Percentiles rank a stretch among this genome's conserved stretches.
These are phyloP conservation scores for Trichoderma simmonsii DNA, from an alignment of 2,329 filamentous ascomycete species.

Conservation along the genomic window DNA sequence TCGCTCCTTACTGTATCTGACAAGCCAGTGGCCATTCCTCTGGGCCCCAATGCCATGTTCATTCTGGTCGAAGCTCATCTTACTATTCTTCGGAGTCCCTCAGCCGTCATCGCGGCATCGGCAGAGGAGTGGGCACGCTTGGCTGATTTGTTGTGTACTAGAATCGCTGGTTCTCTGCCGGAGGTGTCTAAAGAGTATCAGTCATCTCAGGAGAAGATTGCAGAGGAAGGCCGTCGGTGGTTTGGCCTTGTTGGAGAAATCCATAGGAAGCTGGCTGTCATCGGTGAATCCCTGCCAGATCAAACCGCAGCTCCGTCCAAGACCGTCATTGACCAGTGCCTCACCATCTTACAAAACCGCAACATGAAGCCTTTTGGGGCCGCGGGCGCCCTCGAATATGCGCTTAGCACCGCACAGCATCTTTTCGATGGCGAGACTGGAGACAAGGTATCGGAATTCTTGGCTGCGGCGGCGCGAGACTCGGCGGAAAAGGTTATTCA, in stretches of 20 bases:
- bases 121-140: slow-evolving; percentile 60
- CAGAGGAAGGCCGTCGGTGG: slow-evolving; percentile 65
- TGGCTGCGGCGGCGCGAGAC: slow-evolving; percentile 50
- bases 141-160: slow-evolving; percentile 58
- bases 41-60: slow-evolving; percentile 34
- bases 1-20: slow-evolving; percentile 49
- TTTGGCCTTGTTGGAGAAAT: slow-evolving; percentile 55
- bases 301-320: slow-evolving; percentile 31
- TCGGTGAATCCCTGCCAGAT: slow-evolving; percentile 26
- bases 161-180: slow-evolving; percentile 71
- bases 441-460: slow-evolving; percentile 40
- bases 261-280: slow-evolving; percentile 32
- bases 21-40: slow-evolving; percentile 33
- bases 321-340: slow-evolving; percentile 33
- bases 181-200: slow-evolving; percentile 77
- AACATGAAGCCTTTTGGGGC: slow-evolving; percentile 58
- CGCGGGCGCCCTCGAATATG: slow-evolving; percentile 44
- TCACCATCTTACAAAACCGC: slow-evolving; percentile 45
- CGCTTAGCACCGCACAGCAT: slow-evolving; percentile 37
- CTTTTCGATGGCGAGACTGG: slow-evolving; percentile 38
- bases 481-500: slow-evolving; percentile 58
- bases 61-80: slow-evolving; percentile 49
- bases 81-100: slow-evolving; percentile 40
- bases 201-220: slow-evolving; percentile 67
- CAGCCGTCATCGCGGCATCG: slow-evolving; percentile 47